These are phyloP conservation scores for Pterocarpus macrocarpus DNA, from an alignment of 306 rosid genomes.

Conservation along the genomic window DNA sequence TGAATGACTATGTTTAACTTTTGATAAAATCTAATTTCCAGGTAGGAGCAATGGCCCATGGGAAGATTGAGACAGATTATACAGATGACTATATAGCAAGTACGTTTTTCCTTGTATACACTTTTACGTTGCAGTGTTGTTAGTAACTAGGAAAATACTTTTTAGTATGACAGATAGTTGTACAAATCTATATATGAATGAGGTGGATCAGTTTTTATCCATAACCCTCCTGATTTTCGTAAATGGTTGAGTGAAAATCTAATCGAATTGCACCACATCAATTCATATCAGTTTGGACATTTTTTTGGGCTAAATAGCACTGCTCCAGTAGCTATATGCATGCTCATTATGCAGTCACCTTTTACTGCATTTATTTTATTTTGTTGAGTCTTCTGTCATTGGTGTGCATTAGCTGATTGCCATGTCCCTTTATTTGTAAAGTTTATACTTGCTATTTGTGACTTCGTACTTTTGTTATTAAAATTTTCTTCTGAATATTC, in stretches of 20 bases:
- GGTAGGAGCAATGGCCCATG: conserved; percentile 96
- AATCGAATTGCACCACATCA: too few relatives aligned
- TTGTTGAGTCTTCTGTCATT: background rate
- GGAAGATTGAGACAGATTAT: conserved; percentile 79
- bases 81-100: conserved; percentile 81
- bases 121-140: background rate
- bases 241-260: too few relatives aligned
- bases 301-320: too few relatives aligned
- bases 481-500: background rate
- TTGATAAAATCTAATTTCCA: conserved; percentile 48
- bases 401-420: background rate
- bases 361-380: conserved; percentile 24
- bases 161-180: too few relatives aligned
- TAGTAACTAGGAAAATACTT: background rate
- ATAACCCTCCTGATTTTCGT: too few relatives aligned
- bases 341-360: background rate
- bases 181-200: too few relatives aligned
- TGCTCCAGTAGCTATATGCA: too few relatives aligned
- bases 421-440: background rate
- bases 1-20: background rate
- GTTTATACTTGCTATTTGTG: background rate
- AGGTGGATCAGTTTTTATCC: too few relatives aligned
- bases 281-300: too few relatives aligned
- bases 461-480: background rate
- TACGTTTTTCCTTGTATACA: conserved; percentile 41